Conservation (phyloP, 768 basidiomycete species). For the Lactarius tabidus region DNA sequence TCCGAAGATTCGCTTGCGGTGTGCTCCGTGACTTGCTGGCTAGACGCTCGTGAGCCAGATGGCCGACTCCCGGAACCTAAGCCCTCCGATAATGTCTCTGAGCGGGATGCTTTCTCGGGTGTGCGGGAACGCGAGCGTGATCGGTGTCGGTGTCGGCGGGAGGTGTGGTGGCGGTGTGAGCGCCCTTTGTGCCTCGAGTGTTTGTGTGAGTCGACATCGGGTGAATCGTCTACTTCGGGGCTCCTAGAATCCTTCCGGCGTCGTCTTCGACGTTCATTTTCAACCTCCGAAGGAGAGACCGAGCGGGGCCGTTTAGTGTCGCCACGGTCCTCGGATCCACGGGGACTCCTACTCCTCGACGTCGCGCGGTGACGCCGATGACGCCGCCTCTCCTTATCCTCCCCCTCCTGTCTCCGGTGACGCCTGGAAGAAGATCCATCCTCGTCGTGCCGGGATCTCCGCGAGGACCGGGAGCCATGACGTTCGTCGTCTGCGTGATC, state of each 20-base stretch:
- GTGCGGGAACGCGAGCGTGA: constrained; percentile 30
- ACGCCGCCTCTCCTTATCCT: constrained; percentile 5
- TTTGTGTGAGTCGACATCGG: constrained; percentile 8
- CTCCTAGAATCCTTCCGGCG: constrained; percentile 11
- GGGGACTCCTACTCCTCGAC: constrained; percentile 14
- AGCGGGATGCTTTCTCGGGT: constrained; percentile 25
- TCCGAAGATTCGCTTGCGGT: constrained; percentile 34
- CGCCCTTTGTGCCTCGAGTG: constrained; percentile 1
- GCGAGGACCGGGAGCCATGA: constrained; percentile 33
- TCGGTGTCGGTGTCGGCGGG: constrained; percentile 13
- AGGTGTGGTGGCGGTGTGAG: constrained; percentile 2
- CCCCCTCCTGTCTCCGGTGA: constrained; percentile 24
- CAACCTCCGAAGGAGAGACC: constrained; percentile 3
- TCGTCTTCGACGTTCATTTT: constrained; percentile 14
- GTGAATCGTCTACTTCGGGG: background rate
- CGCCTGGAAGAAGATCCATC: constrained; percentile 27
- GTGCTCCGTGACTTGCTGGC: constrained; percentile 25
- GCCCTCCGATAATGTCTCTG: constrained; percentile 26
- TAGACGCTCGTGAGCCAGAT: constrained; percentile 10
- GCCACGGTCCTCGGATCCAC: background rate
- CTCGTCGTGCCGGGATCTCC: constrained; percentile 24
- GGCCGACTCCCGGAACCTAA: constrained; percentile 3
- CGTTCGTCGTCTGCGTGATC: constrained; percentile 36
- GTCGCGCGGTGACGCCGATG: background rate
- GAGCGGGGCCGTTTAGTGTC: constrained; percentile 15